Conservation (phyloP, 306 rosid genomes). For the Corylus avellana region DNA sequence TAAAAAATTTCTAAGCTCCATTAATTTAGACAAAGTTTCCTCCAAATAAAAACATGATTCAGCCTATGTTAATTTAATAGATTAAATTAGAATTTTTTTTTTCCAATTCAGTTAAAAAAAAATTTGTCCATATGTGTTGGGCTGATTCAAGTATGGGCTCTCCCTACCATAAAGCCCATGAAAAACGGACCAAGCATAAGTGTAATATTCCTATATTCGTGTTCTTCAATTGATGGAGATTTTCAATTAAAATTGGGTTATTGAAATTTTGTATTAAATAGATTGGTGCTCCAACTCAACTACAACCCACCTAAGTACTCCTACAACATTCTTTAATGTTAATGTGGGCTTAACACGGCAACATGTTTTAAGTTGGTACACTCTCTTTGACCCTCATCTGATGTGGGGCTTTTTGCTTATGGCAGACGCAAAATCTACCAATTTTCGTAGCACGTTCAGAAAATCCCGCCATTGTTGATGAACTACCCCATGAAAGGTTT, state of each 20-base stretch:
- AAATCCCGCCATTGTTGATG: conserved; percentile 49
- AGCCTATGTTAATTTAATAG: too few relatives aligned
- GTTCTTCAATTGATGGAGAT: too few relatives aligned
- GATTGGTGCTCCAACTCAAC: conserved; percentile 5
- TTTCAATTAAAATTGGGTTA: too few relatives aligned
- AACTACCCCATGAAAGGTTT: conserved; percentile 55
- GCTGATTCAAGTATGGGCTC: neutral
- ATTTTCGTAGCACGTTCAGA: conserved; percentile 23
- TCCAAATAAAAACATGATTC: too few relatives aligned
- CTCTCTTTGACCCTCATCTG: neutral
- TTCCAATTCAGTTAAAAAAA: too few relatives aligned
- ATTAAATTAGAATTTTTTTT: too few relatives aligned
- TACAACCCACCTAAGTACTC: neutral
- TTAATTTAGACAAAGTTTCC: too few relatives aligned
- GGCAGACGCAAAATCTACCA: conserved; percentile 29
- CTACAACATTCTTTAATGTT: neutral
- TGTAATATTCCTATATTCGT: too few relatives aligned
- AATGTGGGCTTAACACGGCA: neutral
- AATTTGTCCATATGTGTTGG: neutral
- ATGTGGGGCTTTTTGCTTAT: conserved; percentile 19
- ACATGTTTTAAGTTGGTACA: neutral
- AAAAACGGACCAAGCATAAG: neutral
- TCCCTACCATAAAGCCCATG: neutral
- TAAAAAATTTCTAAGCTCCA: too few relatives aligned
- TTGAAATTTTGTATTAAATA: neutral